A percentile compares a stretch with the other conserved stretches of the same genome.
phyloP scores from a whole-genome alignment of 306 rosid species.

The Biancaea sappan region DNA sequence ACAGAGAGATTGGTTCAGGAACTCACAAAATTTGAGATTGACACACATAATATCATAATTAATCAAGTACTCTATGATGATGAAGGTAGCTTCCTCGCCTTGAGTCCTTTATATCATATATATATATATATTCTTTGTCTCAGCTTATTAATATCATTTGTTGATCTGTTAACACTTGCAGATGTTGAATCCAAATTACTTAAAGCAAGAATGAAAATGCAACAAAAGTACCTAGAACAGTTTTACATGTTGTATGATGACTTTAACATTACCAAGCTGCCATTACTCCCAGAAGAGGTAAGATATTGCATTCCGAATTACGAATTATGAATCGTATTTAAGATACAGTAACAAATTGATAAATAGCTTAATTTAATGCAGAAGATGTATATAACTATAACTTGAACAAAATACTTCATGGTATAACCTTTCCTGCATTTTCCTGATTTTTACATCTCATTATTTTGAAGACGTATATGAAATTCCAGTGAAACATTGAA shows the following conservation, averaged over 20 bases:
- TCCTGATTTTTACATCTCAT: neutral
- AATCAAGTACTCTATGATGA: constrained; percentile 90
- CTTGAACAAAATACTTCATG: neutral
- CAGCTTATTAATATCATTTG: neutral
- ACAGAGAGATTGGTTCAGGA: constrained; percentile 99
- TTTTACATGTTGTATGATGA: constrained; percentile 97
- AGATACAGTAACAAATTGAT: neutral
- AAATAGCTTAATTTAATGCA: neutral
- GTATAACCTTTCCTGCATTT: neutral
- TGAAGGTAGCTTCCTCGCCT: constrained; percentile 60
- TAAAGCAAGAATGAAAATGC: constrained; percentile 98
- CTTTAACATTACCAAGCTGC: constrained; percentile 88
- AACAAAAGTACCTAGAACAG: constrained; percentile 87
- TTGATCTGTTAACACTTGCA: constrained; percentile 34
- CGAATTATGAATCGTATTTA: neutral
- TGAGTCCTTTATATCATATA: neutral
- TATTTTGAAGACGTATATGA: neutral
- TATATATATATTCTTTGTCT: neutral
- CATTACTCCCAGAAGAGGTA: constrained; percentile 96
- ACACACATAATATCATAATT: constrained; percentile 94
- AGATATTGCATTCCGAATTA: constrained; percentile 13
- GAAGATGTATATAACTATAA: neutral
- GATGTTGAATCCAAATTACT: constrained; percentile 88
- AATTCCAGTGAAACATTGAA: neutral
- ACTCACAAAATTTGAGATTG: constrained; percentile 92